These are phyloP conservation scores for Microcos paniculata DNA, from an alignment of 345 rosid genomes.

Conservation along the genomic window DNA sequence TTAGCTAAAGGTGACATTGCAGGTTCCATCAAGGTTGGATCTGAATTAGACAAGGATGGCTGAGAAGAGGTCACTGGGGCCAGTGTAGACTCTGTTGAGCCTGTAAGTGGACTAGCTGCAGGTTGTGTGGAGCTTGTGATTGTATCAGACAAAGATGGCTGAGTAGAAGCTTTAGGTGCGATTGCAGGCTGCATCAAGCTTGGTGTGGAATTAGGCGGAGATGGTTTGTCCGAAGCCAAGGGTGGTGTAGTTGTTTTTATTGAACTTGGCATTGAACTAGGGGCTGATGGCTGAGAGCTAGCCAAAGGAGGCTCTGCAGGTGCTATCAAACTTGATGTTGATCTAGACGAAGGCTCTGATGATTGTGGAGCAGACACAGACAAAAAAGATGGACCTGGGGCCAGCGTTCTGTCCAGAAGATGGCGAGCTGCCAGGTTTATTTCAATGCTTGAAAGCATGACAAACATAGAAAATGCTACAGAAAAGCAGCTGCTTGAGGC, in stretches of 20 bases:
- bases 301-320: not conserved
- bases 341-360: not conserved
- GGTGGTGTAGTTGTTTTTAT: not conserved
- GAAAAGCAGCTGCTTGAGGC: not conserved
- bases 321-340: not conserved
- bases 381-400: not conserved
- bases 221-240: not conserved
- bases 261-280: not conserved
- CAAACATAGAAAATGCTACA: not conserved
- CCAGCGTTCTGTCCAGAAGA: not conserved
- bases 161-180: not conserved
- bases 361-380: not conserved
- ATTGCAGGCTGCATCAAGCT: not conserved
- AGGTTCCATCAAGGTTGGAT: not conserved
- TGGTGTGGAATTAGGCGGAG: not conserved
- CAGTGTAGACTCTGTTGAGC: not conserved
- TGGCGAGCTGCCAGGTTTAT: not conserved
- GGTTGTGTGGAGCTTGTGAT: not conserved
- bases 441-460: not conserved
- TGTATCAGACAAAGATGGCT: not conserved
- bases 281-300: not conserved
- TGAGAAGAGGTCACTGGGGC: not conserved
- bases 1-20: not conserved
- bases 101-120: not conserved
- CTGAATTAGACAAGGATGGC: not conserved